Base-by-base conservation (phyloP, 352 stramenopile species). In the Phytophthora sp. region DNA sequence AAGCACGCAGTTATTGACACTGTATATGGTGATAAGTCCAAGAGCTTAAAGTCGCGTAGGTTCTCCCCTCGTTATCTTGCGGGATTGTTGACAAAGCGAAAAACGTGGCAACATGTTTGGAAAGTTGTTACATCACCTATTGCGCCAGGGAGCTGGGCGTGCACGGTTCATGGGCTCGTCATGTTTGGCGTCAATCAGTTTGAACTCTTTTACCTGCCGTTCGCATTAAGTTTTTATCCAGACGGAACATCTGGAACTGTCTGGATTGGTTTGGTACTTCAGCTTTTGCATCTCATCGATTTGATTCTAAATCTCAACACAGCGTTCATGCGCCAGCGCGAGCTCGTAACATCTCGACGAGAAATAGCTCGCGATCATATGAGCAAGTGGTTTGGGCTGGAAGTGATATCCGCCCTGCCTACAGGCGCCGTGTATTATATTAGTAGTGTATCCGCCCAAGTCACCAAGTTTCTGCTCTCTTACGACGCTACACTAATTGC, bases 121-220 rank as follows among this genome's bases (percentile, higher is more conserved):
- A 27, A 55, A 23, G 15, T 2, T 5, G 15, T 55, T 5, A 44
- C 18, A 0, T 35, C 31, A 0, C 34, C 42, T 10, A 42, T 55
- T 10, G 13, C n/a, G 3, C 44, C 54, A 2, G 34, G 7, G 9
- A 46, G 45, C 23, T n/a, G 4, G 11, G 4, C 24, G 6, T 32
- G 21, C 2, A 53, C 72, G 50, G 1, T 44, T 5, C 35, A 87
- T 64, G 24, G 74, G 52, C 6, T 77, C 55, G 15, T 48, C 20
- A 52, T 66, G 58, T 11, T 61, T 24, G 27, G 13, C 21, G 17
- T 52, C n/a, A 44, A 28, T 26, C 42, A 61, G 17, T 66, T 66
- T 34, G 39, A 66, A 30, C 8, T 66, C 6, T 54, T 66, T 15
- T 61, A 66, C 26, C 42, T 66, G 18, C 49, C 49, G 6, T 66